Percentiles rank a stretch among this genome's conserved stretches.
phyloP scores from a whole-genome alignment of 2,329 filamentous ascomycete genomes.

The Phyllosticta citrichinensis region DNA sequence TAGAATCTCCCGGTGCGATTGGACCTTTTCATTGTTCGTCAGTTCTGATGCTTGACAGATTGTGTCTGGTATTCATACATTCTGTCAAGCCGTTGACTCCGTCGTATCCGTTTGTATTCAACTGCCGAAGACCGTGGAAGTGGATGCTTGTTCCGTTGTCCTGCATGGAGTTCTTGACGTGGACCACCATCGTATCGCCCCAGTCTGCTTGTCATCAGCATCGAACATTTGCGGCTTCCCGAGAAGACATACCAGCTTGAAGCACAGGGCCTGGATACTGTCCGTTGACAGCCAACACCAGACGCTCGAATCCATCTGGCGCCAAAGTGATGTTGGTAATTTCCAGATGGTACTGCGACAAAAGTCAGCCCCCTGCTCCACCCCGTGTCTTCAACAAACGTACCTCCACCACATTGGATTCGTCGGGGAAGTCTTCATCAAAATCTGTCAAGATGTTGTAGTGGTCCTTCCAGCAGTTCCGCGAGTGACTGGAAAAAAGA shows the following conservation, averaged over 20 bases:
- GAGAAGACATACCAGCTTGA: constrained; percentile 18
- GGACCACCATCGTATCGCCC: constrained; percentile 32
- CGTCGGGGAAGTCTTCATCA: constrained; percentile 31
- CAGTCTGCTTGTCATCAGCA: constrained; percentile 22
- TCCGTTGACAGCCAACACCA: constrained; percentile 31
- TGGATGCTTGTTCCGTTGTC: constrained; percentile 42
- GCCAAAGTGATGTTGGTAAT: constrained; percentile 33
- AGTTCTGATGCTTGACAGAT: too few species aligned
- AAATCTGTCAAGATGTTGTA: constrained; percentile 37
- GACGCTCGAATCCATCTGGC: constrained; percentile 29
- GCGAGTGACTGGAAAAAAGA: constrained; percentile 12
- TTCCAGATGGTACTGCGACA: constrained; percentile 28
- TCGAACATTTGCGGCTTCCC: background rate
- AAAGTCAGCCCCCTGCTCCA: constrained; percentile 3
- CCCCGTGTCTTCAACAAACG: constrained; percentile 14
- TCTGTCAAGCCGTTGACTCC: constrained; percentile 45
- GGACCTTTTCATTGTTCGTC: constrained; percentile 26
- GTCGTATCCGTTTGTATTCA: constrained; percentile 33
- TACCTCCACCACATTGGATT: constrained; percentile 26
- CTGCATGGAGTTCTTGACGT: constrained; percentile 25
- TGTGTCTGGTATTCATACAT: constrained; percentile 30
- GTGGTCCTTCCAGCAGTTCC: constrained; percentile 33
- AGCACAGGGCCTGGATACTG: constrained; percentile 52
- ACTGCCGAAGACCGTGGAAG: constrained; percentile 42
- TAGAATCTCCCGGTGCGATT: constrained; percentile 48